These are phyloP conservation scores for Trypanosoma brucei DNA, from an alignment of 208 protist species.

Conservation along the genomic window DNA sequence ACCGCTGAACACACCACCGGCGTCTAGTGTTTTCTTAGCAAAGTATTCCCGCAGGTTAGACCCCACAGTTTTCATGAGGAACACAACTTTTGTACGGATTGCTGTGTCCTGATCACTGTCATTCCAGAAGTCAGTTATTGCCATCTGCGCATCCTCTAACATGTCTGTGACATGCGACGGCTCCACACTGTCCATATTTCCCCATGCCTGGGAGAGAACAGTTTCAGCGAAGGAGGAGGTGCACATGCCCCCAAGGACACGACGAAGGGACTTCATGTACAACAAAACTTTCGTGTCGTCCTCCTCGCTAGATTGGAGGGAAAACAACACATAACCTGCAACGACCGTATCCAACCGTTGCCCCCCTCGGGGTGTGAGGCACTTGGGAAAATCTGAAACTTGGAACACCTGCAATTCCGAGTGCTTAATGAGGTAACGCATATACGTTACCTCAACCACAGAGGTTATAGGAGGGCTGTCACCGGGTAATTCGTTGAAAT, in stretches of 20 bases:
- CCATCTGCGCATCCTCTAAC: conserved; percentile 70
- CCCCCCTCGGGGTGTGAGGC: conserved; percentile 33
- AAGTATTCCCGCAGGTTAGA: conserved; percentile 70
- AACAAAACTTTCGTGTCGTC: conserved; percentile 32
- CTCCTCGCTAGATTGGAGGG: conserved; percentile 37
- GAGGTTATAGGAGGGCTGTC: conserved; percentile 49
- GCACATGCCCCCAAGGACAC: conserved; percentile 74
- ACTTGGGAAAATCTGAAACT: conserved; percentile 64
- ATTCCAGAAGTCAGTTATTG: conserved; percentile 82
- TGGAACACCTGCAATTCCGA: conserved; percentile 40
- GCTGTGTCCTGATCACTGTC: conserved; percentile 80
- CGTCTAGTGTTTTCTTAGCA: conserved; percentile 23
- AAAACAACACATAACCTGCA: conserved; percentile 73
- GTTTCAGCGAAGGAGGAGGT: conserved; percentile 48
- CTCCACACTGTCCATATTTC: conserved; percentile 33
- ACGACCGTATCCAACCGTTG: conserved; percentile 66
- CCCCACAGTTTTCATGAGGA: conserved; percentile 80
- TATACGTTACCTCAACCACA: conserved; percentile 80
- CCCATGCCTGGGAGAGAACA: conserved; percentile 61
- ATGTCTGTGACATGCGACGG: conserved; percentile 57
- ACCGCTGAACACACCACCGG: conserved; percentile 52
- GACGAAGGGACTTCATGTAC: conserved; percentile 54
- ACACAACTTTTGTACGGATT: conserved; percentile 52
- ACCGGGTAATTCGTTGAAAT: conserved; percentile 69
- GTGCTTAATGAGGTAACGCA: conserved; percentile 66